Percentiles rank a stretch among this genome's conserved stretches.
These are phyloP conservation scores for Inga oerstediana DNA, from an alignment of 306 rosid species.

Conservation along the genomic window DNA sequence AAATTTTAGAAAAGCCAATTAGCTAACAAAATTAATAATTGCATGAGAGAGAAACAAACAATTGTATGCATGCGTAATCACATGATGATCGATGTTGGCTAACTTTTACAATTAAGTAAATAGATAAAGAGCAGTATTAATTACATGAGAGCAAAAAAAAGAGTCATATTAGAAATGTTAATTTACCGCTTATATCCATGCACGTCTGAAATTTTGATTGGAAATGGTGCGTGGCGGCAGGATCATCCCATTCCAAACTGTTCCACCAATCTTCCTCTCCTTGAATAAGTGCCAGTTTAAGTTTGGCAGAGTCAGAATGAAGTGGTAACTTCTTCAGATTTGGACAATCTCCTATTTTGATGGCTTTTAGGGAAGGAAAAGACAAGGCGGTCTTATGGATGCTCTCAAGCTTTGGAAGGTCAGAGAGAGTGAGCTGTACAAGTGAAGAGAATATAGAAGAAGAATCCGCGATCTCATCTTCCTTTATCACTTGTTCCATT, in stretches of 20 bases:
- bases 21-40: too few species aligned
- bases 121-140: too few species aligned
- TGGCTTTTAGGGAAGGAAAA: neutral
- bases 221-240: neutral
- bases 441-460: neutral
- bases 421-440: neutral
- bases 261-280: neutral
- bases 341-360: fast-evolving
- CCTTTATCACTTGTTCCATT: neutral
- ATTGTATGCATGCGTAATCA: too few species aligned
- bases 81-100: too few species aligned
- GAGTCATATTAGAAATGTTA: too few species aligned
- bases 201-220: neutral
- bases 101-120: too few species aligned
- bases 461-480: neutral
- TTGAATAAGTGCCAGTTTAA: neutral
- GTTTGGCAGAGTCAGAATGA: neutral
- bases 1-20: neutral
- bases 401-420: neutral
- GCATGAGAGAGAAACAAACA: too few species aligned
- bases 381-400: neutral
- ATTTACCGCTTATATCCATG: fast-evolving
- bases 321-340: neutral
- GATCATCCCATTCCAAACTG: constrained; percentile 6
- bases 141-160: too few species aligned